Evolutionary conservation across 148 eudicot genomes (phyloP).

Genomic region (Nyssa sinensis): DNA sequence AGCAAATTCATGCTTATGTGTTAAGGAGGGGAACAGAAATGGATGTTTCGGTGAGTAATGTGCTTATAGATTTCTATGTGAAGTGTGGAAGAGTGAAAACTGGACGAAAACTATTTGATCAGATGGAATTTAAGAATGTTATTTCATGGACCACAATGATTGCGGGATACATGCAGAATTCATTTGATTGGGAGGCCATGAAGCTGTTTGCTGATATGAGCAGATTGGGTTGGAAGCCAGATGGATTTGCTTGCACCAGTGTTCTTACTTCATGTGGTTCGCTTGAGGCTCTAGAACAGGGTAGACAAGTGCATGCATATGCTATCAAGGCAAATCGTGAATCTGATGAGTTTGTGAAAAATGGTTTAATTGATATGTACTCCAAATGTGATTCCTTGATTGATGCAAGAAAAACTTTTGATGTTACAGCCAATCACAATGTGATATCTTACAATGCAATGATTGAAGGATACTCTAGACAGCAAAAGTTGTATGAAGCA

Average conservation of each 20-base stretch:
- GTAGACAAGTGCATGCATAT: conserved; percentile 59
- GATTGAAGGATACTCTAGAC: conserved; percentile 72
- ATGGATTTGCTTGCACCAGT: conserved; percentile 68
- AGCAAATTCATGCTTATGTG: conserved; percentile 60
- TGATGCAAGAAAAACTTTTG: conserved; percentile 61
- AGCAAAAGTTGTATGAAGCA: conserved; percentile 49
- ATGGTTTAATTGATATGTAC: conserved; percentile 73
- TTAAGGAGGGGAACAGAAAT: conserved; percentile 45
- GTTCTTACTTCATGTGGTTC: conserved; percentile 68
- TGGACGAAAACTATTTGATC: conserved; percentile 46
- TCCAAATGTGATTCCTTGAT: conserved; percentile 51
- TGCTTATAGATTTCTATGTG: conserved; percentile 57
- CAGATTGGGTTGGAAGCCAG: conserved; percentile 48
- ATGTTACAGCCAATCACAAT: conserved; percentile 26
- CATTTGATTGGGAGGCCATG: conserved; percentile 48
- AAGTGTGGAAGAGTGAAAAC: conserved; percentile 54
- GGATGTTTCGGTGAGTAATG: conserved; percentile 52
- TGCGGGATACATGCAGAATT: conserved; percentile 74
- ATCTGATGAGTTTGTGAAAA: conserved; percentile 65
- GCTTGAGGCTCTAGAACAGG: conserved; percentile 49
- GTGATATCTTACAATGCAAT: conserved; percentile 66
- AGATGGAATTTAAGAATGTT: conserved; percentile 43
- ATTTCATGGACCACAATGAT: conserved; percentile 77
- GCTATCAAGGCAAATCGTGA: conserved; percentile 50
- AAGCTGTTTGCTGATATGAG: conserved; percentile 49